Evolutionary conservation across 2,329 filamentous ascomycete species (phyloP).

Genomic region (Fusarium secorum): DNA sequence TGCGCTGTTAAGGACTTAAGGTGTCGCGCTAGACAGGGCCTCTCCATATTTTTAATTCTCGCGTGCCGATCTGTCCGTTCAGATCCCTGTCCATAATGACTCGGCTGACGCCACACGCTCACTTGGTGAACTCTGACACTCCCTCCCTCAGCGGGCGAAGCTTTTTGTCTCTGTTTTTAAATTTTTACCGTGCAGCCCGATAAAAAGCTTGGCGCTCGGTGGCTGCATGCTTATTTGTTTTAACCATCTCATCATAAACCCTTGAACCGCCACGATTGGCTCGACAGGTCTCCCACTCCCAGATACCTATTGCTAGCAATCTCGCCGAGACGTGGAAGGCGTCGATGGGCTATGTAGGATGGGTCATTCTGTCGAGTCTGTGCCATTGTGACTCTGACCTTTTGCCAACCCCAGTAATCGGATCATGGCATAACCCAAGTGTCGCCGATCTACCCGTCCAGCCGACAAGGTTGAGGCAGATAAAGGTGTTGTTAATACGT

Average conservation of each 20-base stretch:
- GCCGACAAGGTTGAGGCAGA: not conserved
- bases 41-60: constrained; percentile 40
- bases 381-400: not conserved
- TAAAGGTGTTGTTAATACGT: not conserved
- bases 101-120: constrained; percentile 29
- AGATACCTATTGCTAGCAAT: not conserved
- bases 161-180: constrained; percentile 36
- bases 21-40: constrained; percentile 35
- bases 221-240: constrained; percentile 42
- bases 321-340: not conserved
- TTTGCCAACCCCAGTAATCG: not conserved
- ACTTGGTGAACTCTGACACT: constrained; percentile 14
- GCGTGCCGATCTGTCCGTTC: constrained; percentile 42
- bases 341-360: not conserved
- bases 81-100: constrained; percentile 31
- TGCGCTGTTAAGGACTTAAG: constrained; percentile 23
- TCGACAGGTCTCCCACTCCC: not conserved
- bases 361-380: not conserved
- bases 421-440: not conserved
- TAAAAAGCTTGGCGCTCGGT: constrained; percentile 41
- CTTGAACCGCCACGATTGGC: constrained; percentile 13
- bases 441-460: constrained; percentile 28
- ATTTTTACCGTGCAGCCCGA: constrained; percentile 42
- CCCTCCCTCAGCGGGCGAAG: constrained; percentile 31
- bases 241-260: constrained; percentile 19